Evolutionary conservation across 2,329 filamentous ascomycete genomes (phyloP).

Genomic region (Trichoderma sp.): DNA sequence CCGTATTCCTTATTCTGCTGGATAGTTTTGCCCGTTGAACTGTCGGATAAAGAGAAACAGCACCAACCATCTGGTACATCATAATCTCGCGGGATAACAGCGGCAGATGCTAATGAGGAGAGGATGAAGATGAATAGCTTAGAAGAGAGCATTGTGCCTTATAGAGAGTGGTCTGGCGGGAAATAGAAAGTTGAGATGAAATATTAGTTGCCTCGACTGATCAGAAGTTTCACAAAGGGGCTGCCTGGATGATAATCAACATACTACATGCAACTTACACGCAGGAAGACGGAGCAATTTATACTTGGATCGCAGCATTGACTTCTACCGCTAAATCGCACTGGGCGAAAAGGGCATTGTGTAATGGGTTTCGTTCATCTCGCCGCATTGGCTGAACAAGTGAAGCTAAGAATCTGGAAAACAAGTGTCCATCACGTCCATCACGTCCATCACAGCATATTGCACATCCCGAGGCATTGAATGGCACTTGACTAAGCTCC

Average conservation of each 20-base stretch:
- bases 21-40: slow-evolving; percentile 25
- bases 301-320: neutral
- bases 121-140: slow-evolving; percentile 23
- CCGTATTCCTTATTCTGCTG: slow-evolving; percentile 29
- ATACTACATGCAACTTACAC: neutral
- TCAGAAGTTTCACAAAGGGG: neutral
- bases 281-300: neutral
- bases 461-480: neutral
- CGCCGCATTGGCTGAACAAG: neutral
- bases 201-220: neutral
- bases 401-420: neutral
- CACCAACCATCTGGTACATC: slow-evolving; percentile 27
- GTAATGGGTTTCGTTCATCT: neutral
- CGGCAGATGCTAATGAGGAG: slow-evolving; percentile 24
- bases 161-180: neutral
- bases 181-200: neutral
- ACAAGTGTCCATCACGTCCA: neutral
- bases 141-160: slow-evolving; percentile 22
- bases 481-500: neutral
- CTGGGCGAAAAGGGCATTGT: neutral
- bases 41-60: slow-evolving; percentile 34
- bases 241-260: neutral
- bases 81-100: slow-evolving; percentile 19
- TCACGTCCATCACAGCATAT: neutral
- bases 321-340: neutral